Evolutionary conservation across 768 basidiomycete species (phyloP), one percentile per base, ranked within the genome.

Genomic region (Coprinopsis sp.): DNA sequence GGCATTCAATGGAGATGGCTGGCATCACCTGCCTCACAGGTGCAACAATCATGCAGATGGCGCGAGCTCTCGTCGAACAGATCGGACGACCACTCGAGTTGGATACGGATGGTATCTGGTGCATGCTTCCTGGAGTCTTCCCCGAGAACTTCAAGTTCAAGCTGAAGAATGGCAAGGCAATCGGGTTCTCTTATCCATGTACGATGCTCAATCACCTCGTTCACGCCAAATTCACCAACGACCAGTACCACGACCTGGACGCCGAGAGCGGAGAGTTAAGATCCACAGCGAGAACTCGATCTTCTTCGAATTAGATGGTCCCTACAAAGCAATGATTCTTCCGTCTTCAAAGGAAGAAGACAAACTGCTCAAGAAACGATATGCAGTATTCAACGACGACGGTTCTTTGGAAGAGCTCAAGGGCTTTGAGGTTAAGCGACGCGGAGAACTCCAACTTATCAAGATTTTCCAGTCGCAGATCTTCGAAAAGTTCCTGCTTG

Each of bases 1-100:
- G 96, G 96, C 94, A 97, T 64, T 98, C 95, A 22, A 97, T 99
- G 96, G 96, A 99, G 71, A 99, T 99, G 96, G 96, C 96, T 1
- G 96, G 96, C 6, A 97, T 99, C 52, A 98, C 96, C 10, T 99
- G 96, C 68, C 72, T 98, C 43, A 98, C 96, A 0, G 96, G 96
- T 31, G 93, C 96, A 16, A 90, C 82, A 5, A 98, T 99, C 69
- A 98, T 99, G 55, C 95, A 99, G 63, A 94, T 99, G 91, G 95
- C 96, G 12, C 82, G 96, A 29, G 86, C 93, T 49, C 77, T 98
- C 24, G 96, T 99, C 18, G 96, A 99, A 57, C 91, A 96, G 67
- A 93, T 99, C 44, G 96, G 96, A 3, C 83, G 96, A 7, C 96
- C 96, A 1, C 81, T 99, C 42, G 96, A 99, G 60, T 69, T 99